A percentile compares a stretch with the other conserved stretches of the same genome.
phyloP scores from a whole-genome alignment of 2,329 filamentous ascomycete species.

The Talaromyces sp. region DNA sequence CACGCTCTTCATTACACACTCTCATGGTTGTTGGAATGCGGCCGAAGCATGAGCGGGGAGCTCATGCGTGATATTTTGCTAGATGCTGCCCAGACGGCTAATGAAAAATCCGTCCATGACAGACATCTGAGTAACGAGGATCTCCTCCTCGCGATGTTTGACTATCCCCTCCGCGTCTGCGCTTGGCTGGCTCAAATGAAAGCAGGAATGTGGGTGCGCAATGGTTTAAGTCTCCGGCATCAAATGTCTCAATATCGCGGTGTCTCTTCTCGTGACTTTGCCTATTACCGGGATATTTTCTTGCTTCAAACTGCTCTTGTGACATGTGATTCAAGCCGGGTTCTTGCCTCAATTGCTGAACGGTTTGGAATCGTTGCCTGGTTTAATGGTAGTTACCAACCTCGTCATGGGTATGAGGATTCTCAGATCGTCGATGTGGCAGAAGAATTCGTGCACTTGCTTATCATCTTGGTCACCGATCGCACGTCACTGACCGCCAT shows the following conservation, averaged over 20 bases:
- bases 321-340: constrained; percentile 73
- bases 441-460: constrained; percentile 90
- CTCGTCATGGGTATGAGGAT: constrained; percentile 74
- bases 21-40: constrained; percentile 92
- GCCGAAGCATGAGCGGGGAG: constrained; percentile 65
- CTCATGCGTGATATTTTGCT: constrained; percentile 64
- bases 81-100: constrained; percentile 58
- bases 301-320: constrained; percentile 87
- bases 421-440: constrained; percentile 84
- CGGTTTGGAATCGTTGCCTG: constrained; percentile 84
- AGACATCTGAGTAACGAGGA: constrained; percentile 60
- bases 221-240: constrained; percentile 90
- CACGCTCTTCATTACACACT: constrained; percentile 93
- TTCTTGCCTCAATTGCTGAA: constrained; percentile 85
- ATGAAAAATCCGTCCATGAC: constrained; percentile 54
- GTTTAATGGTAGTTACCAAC: constrained; percentile 77
- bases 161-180: constrained; percentile 87
- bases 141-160: constrained; percentile 79
- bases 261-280: constrained; percentile 82
- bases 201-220: constrained; percentile 96
- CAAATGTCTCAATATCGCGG: constrained; percentile 92
- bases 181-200: constrained; percentile 98
- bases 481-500: constrained; percentile 62
- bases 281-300: constrained; percentile 91
- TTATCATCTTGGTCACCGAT: constrained; percentile 88